These are phyloP conservation scores for Austropuccinia psidii DNA, from an alignment of 1,284 basidiomycete genomes.

Conservation along the genomic window DNA sequence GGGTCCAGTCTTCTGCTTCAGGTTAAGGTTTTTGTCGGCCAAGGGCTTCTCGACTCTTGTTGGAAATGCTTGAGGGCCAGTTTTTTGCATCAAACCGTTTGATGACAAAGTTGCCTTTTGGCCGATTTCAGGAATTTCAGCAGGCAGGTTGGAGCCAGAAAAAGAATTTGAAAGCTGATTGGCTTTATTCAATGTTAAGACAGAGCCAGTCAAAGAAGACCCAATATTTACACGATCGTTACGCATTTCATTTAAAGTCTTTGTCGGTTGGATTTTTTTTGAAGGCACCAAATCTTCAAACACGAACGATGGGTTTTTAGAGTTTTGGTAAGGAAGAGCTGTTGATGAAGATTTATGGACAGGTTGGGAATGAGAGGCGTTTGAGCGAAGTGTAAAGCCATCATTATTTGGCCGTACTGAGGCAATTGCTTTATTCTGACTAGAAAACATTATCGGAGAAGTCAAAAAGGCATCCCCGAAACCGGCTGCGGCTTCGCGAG, in stretches of 20 bases:
- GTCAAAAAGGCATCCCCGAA: conserved; percentile 27
- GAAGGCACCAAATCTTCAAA: conserved; percentile 28
- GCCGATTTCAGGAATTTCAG: background rate
- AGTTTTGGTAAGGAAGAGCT: background rate
- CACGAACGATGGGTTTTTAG: background rate
- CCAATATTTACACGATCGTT: background rate
- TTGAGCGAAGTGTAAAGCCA: background rate
- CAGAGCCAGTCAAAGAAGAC: background rate
- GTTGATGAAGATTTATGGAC: background rate
- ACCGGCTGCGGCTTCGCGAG: conserved; percentile 32
- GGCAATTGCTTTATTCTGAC: background rate
- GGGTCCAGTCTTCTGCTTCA: conserved; percentile 11
- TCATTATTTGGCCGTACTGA: background rate
- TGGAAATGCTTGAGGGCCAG: conserved; percentile 8
- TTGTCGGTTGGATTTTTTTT: background rate
- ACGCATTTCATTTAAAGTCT: conserved; percentile 19
- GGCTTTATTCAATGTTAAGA: background rate
- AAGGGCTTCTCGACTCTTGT: background rate
- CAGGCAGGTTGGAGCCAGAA: background rate
- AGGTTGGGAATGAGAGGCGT: background rate
- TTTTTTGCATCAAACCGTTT: background rate
- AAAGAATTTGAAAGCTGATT: background rate
- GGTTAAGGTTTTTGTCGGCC: background rate
- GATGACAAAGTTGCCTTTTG: background rate
- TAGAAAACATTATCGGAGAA: too few species aligned